Evolutionary conservation across 306 rosid species (phyloP).

Genomic region (Abrus precatorius): DNA sequence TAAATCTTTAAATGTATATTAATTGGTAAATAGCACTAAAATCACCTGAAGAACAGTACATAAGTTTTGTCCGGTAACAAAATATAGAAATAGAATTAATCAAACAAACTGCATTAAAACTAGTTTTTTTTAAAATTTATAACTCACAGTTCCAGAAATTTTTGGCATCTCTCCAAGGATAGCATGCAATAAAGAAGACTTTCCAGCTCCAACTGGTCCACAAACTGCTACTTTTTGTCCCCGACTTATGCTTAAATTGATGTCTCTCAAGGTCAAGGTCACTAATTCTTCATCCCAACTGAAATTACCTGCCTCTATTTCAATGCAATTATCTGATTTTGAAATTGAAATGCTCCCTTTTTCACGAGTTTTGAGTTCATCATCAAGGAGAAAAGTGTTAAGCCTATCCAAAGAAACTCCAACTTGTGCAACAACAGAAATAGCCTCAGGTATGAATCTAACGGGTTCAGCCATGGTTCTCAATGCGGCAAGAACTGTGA

Average conservation of each 20-base stretch:
- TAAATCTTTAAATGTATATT: too few species aligned
- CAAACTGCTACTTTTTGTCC: slow-evolving; percentile 73
- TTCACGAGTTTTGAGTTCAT: slow-evolving; percentile 54
- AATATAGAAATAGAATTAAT: background rate
- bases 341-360: slow-evolving; percentile 33
- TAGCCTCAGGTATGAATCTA: slow-evolving; percentile 67
- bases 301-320: slow-evolving; percentile 42
- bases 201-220: slow-evolving; percentile 78
- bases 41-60: too few species aligned
- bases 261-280: slow-evolving; percentile 53
- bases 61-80: too few species aligned
- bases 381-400: slow-evolving; percentile 64
- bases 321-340: slow-evolving; percentile 33
- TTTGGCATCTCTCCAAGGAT: slow-evolving; percentile 76
- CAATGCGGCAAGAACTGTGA: slow-evolving; percentile 72
- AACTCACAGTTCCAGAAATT: slow-evolving; percentile 68
- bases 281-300: slow-evolving; percentile 62
- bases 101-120: background rate
- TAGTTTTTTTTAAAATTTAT: background rate
- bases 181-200: slow-evolving; percentile 72
- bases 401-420: slow-evolving; percentile 71
- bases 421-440: slow-evolving; percentile 68
- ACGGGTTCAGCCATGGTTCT: slow-evolving; percentile 72
- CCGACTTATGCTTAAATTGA: slow-evolving; percentile 50
- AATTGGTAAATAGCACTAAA: too few species aligned